phyloP scores from a whole-genome alignment of 805 yeast genomes.

The Kockiozyma suomiensis region DNA sequence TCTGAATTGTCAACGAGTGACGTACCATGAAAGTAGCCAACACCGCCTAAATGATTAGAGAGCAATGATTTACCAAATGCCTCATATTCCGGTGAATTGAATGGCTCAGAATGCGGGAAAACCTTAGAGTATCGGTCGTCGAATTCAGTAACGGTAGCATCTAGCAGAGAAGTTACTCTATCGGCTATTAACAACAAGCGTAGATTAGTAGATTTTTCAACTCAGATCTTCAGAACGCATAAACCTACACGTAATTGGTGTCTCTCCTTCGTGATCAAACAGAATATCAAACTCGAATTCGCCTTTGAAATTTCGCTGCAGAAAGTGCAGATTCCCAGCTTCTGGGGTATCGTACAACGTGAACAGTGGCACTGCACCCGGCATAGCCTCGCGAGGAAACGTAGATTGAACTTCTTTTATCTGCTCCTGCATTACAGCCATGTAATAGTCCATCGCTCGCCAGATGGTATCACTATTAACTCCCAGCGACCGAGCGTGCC shows the following conservation, averaged over 20 bases:
- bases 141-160: slow-evolving; percentile 45
- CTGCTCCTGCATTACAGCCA: slow-evolving; percentile 69
- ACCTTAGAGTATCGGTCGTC: slow-evolving; percentile 55
- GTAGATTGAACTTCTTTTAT: slow-evolving; percentile 46
- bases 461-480: slow-evolving; percentile 46
- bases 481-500: slow-evolving; percentile 13
- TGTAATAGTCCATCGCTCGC: slow-evolving; percentile 76
- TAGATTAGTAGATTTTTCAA: too few species aligned
- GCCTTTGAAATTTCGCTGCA: slow-evolving; percentile 78
- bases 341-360: slow-evolving; percentile 56
- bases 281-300: slow-evolving; percentile 72
- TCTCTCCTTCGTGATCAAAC: slow-evolving; percentile 12
- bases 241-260: slow-evolving; percentile 22
- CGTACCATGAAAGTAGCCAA: slow-evolving; percentile 84
- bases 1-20: slow-evolving; percentile 77
- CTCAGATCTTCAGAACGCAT: background rate
- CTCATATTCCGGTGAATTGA: slow-evolving; percentile 47
- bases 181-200: slow-evolving; percentile 12
- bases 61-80: slow-evolving; percentile 75
- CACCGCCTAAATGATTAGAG: slow-evolving; percentile 85
- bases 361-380: slow-evolving; percentile 51
- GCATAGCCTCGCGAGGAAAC: slow-evolving; percentile 37
- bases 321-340: slow-evolving; percentile 76
- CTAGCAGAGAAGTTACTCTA: slow-evolving; percentile 37
- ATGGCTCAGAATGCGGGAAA: slow-evolving; percentile 61